Conservation (phyloP, 78 protist species). For the Creolimax fragrantissima region DNA sequence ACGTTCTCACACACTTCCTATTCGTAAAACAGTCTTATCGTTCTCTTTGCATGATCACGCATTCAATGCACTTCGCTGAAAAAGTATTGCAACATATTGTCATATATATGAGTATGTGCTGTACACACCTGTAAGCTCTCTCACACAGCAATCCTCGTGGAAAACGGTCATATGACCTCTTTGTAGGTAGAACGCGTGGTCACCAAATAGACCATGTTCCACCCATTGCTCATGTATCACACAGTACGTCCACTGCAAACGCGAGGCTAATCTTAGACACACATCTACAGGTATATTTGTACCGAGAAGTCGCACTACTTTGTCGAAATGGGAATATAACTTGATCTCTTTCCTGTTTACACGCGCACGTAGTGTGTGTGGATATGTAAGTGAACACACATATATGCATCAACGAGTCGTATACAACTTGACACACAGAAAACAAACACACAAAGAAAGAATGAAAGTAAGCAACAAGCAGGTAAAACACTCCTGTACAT, state of each 20-base stretch:
- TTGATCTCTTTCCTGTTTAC: background rate
- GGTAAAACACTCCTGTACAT: background rate
- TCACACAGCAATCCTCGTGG: background rate
- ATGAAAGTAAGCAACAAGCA: no score
- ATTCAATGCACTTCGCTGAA: no score
- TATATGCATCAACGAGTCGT: background rate
- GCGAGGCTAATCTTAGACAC: background rate
- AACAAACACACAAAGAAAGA: no score
- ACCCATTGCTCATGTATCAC: background rate
- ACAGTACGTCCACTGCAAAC: conserved; percentile 7
- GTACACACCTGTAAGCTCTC: background rate
- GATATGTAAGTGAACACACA: background rate
- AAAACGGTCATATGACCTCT: background rate
- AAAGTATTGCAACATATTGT: no score
- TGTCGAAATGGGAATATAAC: background rate
- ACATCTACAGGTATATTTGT: background rate
- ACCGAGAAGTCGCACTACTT: background rate
- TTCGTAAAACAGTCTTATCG: no score
- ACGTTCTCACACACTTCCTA: no score
- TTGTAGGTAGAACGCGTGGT: background rate
- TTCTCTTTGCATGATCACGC: no score
- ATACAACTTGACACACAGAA: no score
- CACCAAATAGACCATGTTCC: background rate
- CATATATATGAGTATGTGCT: no score
- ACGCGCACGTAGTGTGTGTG: background rate